Evolutionary conservation across 73 alveolate genomes (phyloP), one percentile per base, ranked within the genome.

Genomic region (Uronychia binucleata): DNA sequence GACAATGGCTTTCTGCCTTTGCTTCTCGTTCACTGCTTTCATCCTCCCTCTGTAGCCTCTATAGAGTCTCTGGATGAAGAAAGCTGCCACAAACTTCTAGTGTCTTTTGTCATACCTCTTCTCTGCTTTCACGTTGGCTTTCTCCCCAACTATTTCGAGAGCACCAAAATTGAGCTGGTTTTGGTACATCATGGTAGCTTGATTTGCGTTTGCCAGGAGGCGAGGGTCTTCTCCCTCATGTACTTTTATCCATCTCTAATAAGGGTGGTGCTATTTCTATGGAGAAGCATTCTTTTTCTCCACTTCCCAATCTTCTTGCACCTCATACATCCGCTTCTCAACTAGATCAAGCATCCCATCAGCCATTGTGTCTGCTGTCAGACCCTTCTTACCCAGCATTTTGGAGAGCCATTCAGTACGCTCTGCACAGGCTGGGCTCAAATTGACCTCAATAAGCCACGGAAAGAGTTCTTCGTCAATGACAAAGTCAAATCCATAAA

Each of bases 391-490:
- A n/a, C n/a, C n/a, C 11, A 91, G 88, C 90, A 90, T 91, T 57
- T 93, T 84, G 0, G 94, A 59, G 8, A 93, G 77, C 80, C 86
- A 93, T 58, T 89, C 93, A 78, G 92, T 91, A 33, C 97, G 86
- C 77, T 93, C 94, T 0, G 94, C 90, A 78, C 97, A 93, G 1
- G 97, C 97, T 0, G 97, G 97, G n/a, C 96, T 91, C 77, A 93
- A 75, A 57, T 93, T 93, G 1, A 88, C 96, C 58, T 93, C 97
- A 0, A 93, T 77, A 8, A 93, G 91, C 94, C 95, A 93, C 13
- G 96, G 95, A 33, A 76, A 82, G 0, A 90, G 80, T 57, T 90
- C 58, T 75, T 87, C 79, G 67, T 93, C 97, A 30, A 93, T 58
- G 0, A 93, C 82, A 59, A 93, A 83, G 67, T 93, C 97, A 83